A percentile compares a stretch with the other conserved stretches of the same genome.
phyloP scores from a whole-genome alignment of 306 rosid species.

The Pyrus communis region DNA sequence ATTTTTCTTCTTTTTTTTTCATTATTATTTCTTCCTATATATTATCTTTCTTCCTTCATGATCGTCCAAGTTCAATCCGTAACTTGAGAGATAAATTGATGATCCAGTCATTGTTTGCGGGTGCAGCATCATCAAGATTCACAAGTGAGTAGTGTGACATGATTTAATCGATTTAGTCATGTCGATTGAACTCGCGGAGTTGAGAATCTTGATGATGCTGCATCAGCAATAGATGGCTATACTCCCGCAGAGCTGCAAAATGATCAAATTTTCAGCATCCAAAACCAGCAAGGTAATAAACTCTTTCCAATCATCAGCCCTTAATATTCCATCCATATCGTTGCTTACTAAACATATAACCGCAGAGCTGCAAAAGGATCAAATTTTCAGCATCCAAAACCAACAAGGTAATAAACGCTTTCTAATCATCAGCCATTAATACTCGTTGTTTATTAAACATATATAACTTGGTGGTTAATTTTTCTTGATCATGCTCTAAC shows the following conservation, averaged over 20 bases:
- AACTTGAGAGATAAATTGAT: background rate
- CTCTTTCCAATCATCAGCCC: background rate
- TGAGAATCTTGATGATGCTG: conserved; percentile 99
- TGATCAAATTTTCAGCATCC: background rate
- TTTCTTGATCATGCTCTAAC: background rate
- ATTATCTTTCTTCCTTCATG: background rate
- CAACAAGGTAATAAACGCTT: background rate
- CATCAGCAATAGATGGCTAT: conserved; percentile 78
- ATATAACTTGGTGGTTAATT: background rate
- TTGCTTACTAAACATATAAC: background rate
- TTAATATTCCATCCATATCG: background rate
- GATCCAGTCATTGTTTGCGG: conserved; percentile 64
- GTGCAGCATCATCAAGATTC: conserved; percentile 96
- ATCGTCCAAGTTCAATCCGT: background rate
- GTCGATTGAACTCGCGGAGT: background rate
- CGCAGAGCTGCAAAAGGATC: background rate
- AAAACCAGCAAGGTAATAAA: background rate
- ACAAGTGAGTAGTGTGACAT: conserved; percentile 23
- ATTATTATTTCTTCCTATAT: background rate
- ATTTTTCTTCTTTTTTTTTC: background rate
- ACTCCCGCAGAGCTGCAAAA: background rate
- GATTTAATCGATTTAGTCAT: background rate
- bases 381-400: background rate
- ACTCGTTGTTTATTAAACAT: background rate
- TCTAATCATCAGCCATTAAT: background rate